A percentile compares a stretch with the other conserved stretches of the same genome.
Evolutionary conservation across 1,284 basidiomycete genomes (phyloP).

Genomic region (Cryptococcus wingfieldii): DNA sequence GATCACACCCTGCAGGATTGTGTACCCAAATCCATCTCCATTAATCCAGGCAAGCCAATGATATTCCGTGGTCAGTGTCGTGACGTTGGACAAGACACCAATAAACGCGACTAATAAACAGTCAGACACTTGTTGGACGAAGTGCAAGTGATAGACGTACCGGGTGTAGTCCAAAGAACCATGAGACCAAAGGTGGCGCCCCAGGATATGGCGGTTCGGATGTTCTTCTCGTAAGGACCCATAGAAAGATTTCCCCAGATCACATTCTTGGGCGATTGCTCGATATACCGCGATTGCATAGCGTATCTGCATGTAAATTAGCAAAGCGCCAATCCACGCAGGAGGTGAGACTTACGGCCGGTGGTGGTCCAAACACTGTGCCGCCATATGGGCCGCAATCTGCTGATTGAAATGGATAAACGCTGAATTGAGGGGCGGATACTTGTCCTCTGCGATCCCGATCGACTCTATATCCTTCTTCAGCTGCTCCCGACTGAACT

Average conservation of each 20-base stretch:
- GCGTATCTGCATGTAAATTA: conserved; percentile 34
- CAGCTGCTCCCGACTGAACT: conserved; percentile 47
- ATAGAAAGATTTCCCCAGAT: conserved; percentile 63
- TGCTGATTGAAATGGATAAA: conserved; percentile 93
- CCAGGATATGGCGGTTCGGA: conserved; percentile 54
- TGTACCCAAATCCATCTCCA: conserved; percentile 36
- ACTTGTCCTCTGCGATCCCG: conserved; percentile 52
- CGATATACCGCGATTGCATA: conserved; percentile 64
- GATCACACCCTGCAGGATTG: conserved; percentile 60
- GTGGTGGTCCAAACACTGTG: conserved; percentile 67
- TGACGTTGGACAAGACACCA: conserved; percentile 53
- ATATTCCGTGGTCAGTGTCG: conserved; percentile 49
- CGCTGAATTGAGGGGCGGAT: conserved; percentile 68
- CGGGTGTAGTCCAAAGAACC: conserved; percentile 62
- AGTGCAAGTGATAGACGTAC: conserved; percentile 15
- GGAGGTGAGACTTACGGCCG: conserved; percentile 55
- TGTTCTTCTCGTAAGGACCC: conserved; percentile 80
- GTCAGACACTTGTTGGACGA: not conserved
- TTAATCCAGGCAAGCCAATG: conserved; percentile 63
- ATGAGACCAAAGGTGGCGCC: conserved; percentile 59
- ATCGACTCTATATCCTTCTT: conserved; percentile 45
- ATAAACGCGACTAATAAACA: conserved; percentile 48
- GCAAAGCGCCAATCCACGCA: not conserved
- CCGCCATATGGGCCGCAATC: conserved; percentile 84
- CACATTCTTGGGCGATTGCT: conserved; percentile 66